Conservation (phyloP, 140 eudicot species). For the Senecio squalidus region DNA sequence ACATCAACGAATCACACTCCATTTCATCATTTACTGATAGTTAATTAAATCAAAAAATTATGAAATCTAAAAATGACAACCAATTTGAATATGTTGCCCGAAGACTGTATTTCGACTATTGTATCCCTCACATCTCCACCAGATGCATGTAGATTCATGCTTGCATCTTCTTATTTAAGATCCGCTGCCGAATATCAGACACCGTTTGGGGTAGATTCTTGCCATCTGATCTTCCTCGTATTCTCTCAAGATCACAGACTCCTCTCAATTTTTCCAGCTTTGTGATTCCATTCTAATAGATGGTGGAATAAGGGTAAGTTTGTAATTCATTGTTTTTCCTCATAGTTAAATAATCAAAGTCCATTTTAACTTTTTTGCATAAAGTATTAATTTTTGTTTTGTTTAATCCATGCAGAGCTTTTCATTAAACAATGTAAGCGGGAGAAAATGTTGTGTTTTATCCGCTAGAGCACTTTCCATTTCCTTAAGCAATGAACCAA, state of each 20-base stretch:
- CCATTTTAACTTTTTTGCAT: neutral
- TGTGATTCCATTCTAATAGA: conserved; percentile 53
- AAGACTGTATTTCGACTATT: conserved; percentile 49
- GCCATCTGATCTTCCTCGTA: conserved; percentile 40
- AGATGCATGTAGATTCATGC: conserved; percentile 43
- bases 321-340: neutral
- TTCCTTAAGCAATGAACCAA: conserved; percentile 31
- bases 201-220: conserved; percentile 52
- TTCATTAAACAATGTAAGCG: conserved; percentile 36
- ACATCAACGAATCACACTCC: too few relatives aligned
- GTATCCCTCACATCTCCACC: conserved; percentile 52
- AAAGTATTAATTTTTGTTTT: neutral
- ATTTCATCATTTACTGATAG: too few relatives aligned
- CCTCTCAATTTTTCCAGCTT: conserved; percentile 38
- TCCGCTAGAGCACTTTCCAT: conserved; percentile 49
- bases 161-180: conserved; percentile 28
- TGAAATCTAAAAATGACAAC: too few relatives aligned
- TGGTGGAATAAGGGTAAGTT: conserved; percentile 57
- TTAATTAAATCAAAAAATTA: too few relatives aligned
- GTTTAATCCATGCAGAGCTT: conserved; percentile 42
- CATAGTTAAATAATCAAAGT: neutral
- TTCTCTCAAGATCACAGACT: conserved; percentile 32
- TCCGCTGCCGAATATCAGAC: conserved; percentile 49
- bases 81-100: too few relatives aligned
- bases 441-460: conserved; percentile 36